A percentile compares a stretch with the other conserved stretches of the same genome.
These are phyloP conservation scores for Pseudonitzschia delicatissima DNA, from an alignment of 108 stramenopile genomes.

Conservation along the genomic window DNA sequence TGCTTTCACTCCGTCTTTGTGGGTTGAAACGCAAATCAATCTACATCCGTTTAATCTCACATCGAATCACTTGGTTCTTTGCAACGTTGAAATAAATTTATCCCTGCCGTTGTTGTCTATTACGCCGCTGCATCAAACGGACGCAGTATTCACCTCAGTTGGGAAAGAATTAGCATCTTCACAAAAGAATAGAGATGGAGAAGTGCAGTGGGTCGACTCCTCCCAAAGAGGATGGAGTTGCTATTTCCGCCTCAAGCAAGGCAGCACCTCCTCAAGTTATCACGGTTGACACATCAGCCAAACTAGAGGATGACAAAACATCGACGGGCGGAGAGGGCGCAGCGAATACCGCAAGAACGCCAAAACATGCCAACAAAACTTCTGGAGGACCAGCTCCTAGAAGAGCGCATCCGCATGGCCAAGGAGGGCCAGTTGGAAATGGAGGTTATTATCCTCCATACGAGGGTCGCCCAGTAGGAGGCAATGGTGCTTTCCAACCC, in stretches of 20 bases:
- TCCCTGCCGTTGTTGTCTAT: conserved; percentile 3
- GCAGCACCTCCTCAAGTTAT: conserved; percentile 10
- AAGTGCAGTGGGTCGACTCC: conserved; percentile 14
- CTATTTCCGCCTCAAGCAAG: background rate
- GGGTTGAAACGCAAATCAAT: conserved; percentile 9
- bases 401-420: conserved; percentile 8
- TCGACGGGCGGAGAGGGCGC: conserved; percentile 5
- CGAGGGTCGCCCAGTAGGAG: conserved; percentile 36
- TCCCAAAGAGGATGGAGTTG: conserved; percentile 5
- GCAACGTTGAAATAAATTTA: conserved; percentile 11
- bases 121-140: conserved; percentile 7
- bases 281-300: conserved; percentile 16
- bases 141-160: conserved; percentile 5
- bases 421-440: conserved; percentile 4
- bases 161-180: background rate
- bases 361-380: conserved; percentile 57
- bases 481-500: conserved; percentile 45
- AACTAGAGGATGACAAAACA: conserved; percentile 10
- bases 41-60: conserved; percentile 13
- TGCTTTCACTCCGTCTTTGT: background rate
- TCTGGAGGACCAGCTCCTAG: background rate
- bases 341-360: conserved; percentile 36
- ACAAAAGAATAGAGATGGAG: conserved; percentile 5
- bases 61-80: background rate
- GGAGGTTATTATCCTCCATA: conserved; percentile 22